These are phyloP conservation scores for Xylaria longipes DNA, from an alignment of 495 filamentous ascomycete species.

Conservation along the genomic window DNA sequence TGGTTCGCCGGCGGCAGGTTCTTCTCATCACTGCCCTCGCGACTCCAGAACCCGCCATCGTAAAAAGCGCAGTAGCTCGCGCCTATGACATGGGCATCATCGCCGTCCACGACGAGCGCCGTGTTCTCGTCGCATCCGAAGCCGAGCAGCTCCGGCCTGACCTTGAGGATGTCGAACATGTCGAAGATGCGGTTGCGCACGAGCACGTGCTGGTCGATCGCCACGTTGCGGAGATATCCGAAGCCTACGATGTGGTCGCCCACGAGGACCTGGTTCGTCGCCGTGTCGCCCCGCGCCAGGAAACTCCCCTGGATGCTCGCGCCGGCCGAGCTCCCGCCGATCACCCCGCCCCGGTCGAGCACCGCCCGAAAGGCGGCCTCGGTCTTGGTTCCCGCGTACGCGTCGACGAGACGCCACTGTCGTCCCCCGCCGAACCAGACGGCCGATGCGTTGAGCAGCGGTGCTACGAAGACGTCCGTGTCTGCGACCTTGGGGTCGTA, in stretches of 20 bases:
- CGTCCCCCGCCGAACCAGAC: constrained; percentile 44
- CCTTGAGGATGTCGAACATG: constrained; percentile 45
- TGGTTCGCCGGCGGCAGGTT: constrained; percentile 10
- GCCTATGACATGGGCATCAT: constrained; percentile 37
- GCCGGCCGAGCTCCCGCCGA: constrained; percentile 42
- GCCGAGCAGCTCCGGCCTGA: constrained; percentile 41
- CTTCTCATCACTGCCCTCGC: constrained; percentile 24
- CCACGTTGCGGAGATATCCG: constrained; percentile 39
- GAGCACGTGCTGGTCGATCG: constrained; percentile 45
- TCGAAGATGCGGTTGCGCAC: constrained; percentile 43
- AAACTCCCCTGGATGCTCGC: constrained; percentile 46
- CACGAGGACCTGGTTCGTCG: constrained; percentile 39
- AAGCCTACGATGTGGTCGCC: constrained; percentile 45
- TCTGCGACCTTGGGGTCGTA: constrained; percentile 42
- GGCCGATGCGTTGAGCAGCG: constrained; percentile 35
- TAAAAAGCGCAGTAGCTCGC: constrained; percentile 32
- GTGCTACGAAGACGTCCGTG: constrained; percentile 41
- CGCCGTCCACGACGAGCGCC: constrained; percentile 40
- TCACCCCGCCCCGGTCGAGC: constrained; percentile 40
- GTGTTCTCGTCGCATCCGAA: constrained; percentile 46
- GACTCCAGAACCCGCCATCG: constrained; percentile 33
- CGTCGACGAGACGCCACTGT: constrained; percentile 45
- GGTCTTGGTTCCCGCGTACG: constrained; percentile 44
- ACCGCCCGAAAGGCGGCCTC: constrained; percentile 40
- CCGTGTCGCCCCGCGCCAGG: constrained; percentile 42